phyloP scores from a whole-genome alignment of 2,329 filamentous ascomycete genomes.

The Trichoderma breve region DNA sequence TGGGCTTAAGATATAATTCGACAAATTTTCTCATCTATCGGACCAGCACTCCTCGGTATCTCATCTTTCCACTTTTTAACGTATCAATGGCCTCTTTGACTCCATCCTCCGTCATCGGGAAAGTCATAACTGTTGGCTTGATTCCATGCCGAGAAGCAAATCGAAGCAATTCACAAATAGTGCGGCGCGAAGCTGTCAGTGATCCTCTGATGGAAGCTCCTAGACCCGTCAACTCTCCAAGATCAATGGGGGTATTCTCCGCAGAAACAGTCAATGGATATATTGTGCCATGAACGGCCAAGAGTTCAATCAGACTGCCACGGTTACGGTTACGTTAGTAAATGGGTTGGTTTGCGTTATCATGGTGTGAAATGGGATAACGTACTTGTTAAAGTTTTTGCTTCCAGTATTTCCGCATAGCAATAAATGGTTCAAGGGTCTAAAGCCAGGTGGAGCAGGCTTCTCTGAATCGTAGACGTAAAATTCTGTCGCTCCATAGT shows the following conservation, averaged over 20 bases:
- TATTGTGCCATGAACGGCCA: neutral
- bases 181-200: neutral
- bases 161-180: neutral
- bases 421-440: neutral
- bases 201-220: conserved; percentile 3
- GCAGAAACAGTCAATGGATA: neutral
- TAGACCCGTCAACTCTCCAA: neutral
- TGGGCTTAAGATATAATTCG: neutral
- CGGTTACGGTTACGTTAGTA: neutral
- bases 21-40: neutral
- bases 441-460: neutral
- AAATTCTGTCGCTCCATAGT: neutral
- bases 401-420: neutral
- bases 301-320: neutral
- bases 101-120: neutral
- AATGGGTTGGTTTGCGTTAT: neutral
- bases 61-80: neutral
- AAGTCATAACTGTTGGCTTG: neutral
- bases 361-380: neutral
- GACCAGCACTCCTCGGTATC: conserved; percentile 3
- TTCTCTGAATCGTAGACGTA: neutral
- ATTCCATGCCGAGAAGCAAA: neutral
- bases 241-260: neutral
- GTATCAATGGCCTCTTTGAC: neutral
- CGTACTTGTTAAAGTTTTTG: neutral